phyloP scores from a whole-genome alignment of 495 filamentous ascomycete species.

The Podospora tetraspora region DNA sequence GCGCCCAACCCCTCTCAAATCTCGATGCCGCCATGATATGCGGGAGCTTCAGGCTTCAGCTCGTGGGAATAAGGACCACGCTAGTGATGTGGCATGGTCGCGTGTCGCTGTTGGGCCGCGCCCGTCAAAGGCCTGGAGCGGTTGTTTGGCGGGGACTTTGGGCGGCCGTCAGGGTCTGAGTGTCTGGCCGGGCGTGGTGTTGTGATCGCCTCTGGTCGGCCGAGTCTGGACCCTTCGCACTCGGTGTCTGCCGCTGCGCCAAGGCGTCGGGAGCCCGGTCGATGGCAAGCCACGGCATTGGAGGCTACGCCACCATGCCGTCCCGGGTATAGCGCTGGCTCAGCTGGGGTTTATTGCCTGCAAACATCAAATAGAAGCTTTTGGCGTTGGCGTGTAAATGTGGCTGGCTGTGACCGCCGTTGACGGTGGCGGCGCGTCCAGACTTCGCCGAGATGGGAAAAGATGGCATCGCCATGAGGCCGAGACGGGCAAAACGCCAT shows the following conservation, averaged over 20 bases:
- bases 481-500: neutral
- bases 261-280: neutral
- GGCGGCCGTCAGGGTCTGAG: neutral
- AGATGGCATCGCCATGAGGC: neutral
- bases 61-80: neutral
- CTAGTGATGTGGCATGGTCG: neutral
- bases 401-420: neutral
- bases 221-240: neutral
- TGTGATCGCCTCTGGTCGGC: neutral
- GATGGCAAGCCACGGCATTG: neutral
- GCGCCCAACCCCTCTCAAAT: neutral
- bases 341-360: neutral
- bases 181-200: neutral
- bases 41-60: neutral
- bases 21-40: neutral
- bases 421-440: neutral
- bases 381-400: neutral
- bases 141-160: neutral
- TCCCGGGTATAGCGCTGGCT: neutral
- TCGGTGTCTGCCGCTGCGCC: neutral
- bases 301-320: neutral
- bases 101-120: neutral
- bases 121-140: neutral
- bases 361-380: neutral
- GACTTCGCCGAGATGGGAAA: neutral